Base-by-base conservation (phyloP, 176 grass and related monocot genomes). In the Triticum monococcum region DNA sequence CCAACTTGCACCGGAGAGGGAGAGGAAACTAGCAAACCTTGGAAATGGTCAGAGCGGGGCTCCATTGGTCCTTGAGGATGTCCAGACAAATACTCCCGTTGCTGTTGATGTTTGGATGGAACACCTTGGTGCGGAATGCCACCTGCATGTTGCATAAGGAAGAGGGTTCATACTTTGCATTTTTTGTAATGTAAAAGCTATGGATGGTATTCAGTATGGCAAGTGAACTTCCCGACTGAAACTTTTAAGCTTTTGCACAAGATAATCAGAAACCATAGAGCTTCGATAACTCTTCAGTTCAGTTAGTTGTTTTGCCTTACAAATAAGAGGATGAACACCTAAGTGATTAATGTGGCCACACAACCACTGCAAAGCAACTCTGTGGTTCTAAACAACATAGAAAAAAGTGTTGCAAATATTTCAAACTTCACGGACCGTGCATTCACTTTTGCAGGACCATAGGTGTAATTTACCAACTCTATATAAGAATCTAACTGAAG, bases 21-120 rank as follows among this genome's bases (percentile, higher is more conserved):
- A 25, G 60, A 63, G 60, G 60, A 63, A 63, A 2, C 1, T n/a
- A 59, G 62, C 73, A 64, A 59, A 92, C 90, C 90, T 95, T 92
- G 85, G 93, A 92, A 31, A 92, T 95, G 4, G 93, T 92, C 41
- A 95, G 81, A 8, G 93, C 93, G 1, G 93, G 93, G 17, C 93
- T 95, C 93, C 93, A 95, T 81, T 95, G 93, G 33, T 95, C 93
- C 90, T 95, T 95, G 32, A 95, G 36, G 78, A 95, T 95, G 81
- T 95, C 90, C 17, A 95, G 90, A 83, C 93, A 95, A 69, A 95
- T 95, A 80, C 90, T 95, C 41, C 93, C 93, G 5, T 92, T 95
- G 90, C 90, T 95, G 59, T 95, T 95, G 22, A 95, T 84, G 68
- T 95, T 95, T 74, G 93, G 93, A 84, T 95, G 90, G 79, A 95